Evolutionary conservation across 768 basidiomycete genomes (phyloP).

Genomic region (Mycena polygramma): DNA sequence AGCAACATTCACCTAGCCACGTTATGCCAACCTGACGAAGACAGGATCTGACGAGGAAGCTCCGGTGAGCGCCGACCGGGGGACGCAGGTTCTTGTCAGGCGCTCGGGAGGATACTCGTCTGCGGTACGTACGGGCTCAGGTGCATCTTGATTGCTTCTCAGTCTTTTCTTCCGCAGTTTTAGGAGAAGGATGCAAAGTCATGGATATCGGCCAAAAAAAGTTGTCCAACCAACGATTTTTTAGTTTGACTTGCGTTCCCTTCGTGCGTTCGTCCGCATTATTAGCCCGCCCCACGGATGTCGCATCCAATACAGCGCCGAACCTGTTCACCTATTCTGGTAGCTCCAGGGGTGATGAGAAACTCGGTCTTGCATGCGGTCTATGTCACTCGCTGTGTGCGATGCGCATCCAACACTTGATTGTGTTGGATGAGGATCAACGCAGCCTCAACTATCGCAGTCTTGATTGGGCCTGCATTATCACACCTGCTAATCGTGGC

Average conservation of each 20-base stretch:
- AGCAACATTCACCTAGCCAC: background rate
- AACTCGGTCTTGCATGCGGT: conserved; percentile 9
- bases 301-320: conserved; percentile 16
- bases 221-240: background rate
- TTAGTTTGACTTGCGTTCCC: background rate
- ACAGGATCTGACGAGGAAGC: conserved; percentile 17
- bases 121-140: background rate
- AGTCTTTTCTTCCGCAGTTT: background rate
- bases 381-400: conserved; percentile 12
- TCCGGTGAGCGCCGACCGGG: conserved; percentile 1
- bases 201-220: background rate
- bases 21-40: conserved; percentile 2
- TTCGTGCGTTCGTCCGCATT: background rate
- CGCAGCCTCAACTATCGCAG: conserved; percentile 30
- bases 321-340: background rate
- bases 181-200: background rate
- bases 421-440: conserved; percentile 17
- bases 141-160: background rate
- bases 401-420: conserved; percentile 18
- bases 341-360: background rate
- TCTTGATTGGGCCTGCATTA: conserved; percentile 31
- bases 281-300: background rate
- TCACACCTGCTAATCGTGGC: conserved; percentile 12
- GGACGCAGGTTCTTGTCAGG: background rate
- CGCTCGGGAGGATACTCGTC: background rate